Evolutionary conservation across 371 early-diverging fungal genomes (phyloP), one percentile per base, ranked within the genome.

Genomic region (Caulochytrium protostelioides): DNA sequence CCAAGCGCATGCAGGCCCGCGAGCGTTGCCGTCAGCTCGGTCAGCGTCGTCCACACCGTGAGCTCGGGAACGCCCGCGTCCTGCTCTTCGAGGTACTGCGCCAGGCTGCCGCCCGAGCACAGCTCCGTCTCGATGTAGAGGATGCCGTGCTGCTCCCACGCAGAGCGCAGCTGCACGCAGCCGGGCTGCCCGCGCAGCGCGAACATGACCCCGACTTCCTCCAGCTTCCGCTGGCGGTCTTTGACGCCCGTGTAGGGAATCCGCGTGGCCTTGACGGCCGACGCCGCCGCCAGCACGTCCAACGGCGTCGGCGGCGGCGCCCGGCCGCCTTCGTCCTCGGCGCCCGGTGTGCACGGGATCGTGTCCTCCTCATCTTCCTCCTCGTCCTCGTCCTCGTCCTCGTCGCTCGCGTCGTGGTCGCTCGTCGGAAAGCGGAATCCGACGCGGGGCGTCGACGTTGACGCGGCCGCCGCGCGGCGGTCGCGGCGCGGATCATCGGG

Each of bases 141-240:
- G 42, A 64, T 60, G 1, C 86, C 90, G 24, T 59, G 56, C 50
- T 91, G 87, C 42, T 90, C 90, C 94, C 92, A 97, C 0, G 90
- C 83, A 32, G 60, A 52, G 23, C 66, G 21, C 3, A 91, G 48
- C 30, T 69, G 46, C 24, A 86, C 58, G 38, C 78, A 70, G 38
- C 77, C 60, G 6, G 62, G 59, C 37, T 62, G 54, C 6, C 37
- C 38, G 21, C 61, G 62, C 10, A 84, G 48, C 9, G 54, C 44
- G 62, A 74, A 72, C 62, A 86, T 52, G 14, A 77, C 59, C 29
- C 72, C 65, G 3, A 79, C 83, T 52, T 91, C 92, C 15, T 73
- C 65, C 28, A 91, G 51, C 21, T 76, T 73, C 13, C 52, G 47
- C 42, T 54, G 62, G 53, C 77, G 61, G 46, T 86, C 86, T 35